Evolutionary conservation across 1,139 yeast genomes (phyloP).

Genomic region (Protomyces lactucae-debilis): DNA sequence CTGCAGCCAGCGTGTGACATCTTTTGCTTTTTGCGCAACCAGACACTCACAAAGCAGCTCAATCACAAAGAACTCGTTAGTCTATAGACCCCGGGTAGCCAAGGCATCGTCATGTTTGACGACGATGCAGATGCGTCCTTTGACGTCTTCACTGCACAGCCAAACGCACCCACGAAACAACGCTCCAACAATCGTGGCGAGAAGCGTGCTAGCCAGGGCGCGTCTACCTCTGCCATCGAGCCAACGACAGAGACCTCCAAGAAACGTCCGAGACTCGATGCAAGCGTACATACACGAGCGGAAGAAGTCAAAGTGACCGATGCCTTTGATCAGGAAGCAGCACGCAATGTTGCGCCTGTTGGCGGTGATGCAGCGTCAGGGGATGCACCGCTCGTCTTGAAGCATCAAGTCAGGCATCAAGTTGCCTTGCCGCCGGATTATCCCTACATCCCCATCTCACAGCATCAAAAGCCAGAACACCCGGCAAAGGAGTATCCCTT

Average conservation of each 20-base stretch:
- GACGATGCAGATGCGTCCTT: neutral
- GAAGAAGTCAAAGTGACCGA: conserved; percentile 55
- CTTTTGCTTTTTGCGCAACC: neutral
- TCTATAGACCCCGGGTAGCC: neutral
- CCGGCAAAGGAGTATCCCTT: conserved; percentile 87
- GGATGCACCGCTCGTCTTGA: conserved; percentile 39
- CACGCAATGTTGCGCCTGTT: conserved; percentile 77
- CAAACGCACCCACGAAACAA: neutral
- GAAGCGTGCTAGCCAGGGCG: neutral
- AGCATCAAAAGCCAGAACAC: conserved; percentile 53
- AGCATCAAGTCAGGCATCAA: conserved; percentile 77
- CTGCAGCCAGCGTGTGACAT: neutral
- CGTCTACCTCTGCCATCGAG: neutral
- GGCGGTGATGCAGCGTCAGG: conserved; percentile 49
- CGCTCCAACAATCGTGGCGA: neutral
- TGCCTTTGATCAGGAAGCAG: conserved; percentile 83
- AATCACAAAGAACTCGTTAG: too few species aligned
- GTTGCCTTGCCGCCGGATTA: conserved; percentile 93
- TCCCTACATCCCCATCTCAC: conserved; percentile 80
- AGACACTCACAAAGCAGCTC: neutral
- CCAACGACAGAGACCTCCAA: neutral
- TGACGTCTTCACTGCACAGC: neutral
- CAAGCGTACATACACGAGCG: conserved; percentile 4
- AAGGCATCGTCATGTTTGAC: neutral
- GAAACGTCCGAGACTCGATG: conserved; percentile 3